Evolutionary conservation across 1,284 basidiomycete species (phyloP), one percentile per base, ranked within the genome.

Genomic region (Paramarasmius palmivorus): DNA sequence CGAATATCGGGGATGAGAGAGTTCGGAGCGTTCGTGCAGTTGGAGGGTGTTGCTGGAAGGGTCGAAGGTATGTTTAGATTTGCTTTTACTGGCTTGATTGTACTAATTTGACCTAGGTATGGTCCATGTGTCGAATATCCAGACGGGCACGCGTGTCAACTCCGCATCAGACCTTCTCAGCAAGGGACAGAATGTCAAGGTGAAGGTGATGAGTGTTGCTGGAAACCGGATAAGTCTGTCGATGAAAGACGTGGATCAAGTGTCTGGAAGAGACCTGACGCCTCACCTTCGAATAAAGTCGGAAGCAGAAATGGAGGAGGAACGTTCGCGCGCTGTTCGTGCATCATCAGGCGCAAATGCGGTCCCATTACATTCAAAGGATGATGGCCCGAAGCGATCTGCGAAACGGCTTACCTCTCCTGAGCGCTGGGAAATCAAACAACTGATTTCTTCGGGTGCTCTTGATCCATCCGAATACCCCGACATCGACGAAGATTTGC

Each of bases 401-500:
- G 93, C 93, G 1, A 96, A 96, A 68, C 85, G 97, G 15, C 75
- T 99, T 53, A 96, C 96, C 1, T 95, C 93, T 23, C 97, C 97
- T 0, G 97, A 99, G 70, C 85, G 97, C 20, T 99, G 96, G 93
- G 97, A 99, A 75, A 93, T 99, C 70, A 98, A 98, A 70, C 97
- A 99, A 70, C 84, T 99, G 55, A 98, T 99, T 57, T 93, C 97
- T 0, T 97, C 94, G 38, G 97, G 97, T 45, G 92, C 88, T 4
- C 84, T 98, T 44, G 88, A 90, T 62, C 90, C 95, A 6, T 89
- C 93, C 10, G 97, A 99, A 71, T 98, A 98, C 66, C 96, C 96
- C 2, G 95, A 99, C 56, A 77, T 99, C 26, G 92, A 98, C 61
- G 95, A 98, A 62, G 94, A 97, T 63, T 86, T 93, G 64, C 81